Percentiles rank a stretch among this genome's conserved stretches.
These are phyloP conservation scores for Saccharomycopsis babjevae DNA, from an alignment of 805 yeast species.

Conservation along the genomic window DNA sequence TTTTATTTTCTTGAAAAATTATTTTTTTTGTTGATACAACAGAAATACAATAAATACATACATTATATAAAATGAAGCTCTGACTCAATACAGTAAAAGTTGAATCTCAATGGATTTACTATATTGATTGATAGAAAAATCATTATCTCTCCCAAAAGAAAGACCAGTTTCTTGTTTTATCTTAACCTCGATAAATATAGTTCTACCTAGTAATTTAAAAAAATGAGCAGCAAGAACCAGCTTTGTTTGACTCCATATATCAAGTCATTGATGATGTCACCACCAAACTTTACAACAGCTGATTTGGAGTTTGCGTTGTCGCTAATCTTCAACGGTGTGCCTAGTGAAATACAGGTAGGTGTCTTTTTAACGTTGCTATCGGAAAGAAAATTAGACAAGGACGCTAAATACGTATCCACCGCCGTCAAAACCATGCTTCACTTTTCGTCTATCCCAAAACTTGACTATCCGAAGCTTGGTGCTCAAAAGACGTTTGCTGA, in stretches of 20 bases:
- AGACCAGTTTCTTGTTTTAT: too few relatives aligned
- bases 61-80: too few relatives aligned
- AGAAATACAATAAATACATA: too few relatives aligned
- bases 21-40: background rate
- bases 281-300: slow-evolving; percentile 12
- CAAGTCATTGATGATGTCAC: slow-evolving; percentile 8
- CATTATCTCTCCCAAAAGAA: too few relatives aligned
- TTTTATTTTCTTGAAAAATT: background rate
- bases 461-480: slow-evolving; percentile 29
- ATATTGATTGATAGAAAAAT: too few relatives aligned
- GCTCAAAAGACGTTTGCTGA: slow-evolving; percentile 40
- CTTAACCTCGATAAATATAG: too few relatives aligned
- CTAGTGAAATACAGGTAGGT: slow-evolving; percentile 44
- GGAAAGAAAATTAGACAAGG: slow-evolving; percentile 64
- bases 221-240: background rate
- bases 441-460: slow-evolving; percentile 38
- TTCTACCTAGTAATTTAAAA: background rate
- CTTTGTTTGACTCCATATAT: slow-evolving; percentile 11
- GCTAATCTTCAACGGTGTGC: slow-evolving; percentile 14
- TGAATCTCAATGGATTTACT: background rate
- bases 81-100: background rate
- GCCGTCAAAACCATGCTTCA: slow-evolving; percentile 71
- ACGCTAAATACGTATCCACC: slow-evolving; percentile 72
- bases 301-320: slow-evolving; percentile 21
- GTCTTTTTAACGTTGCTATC: slow-evolving; percentile 75